These are phyloP conservation scores for Inonotus obliquus DNA, from an alignment of 1,284 basidiomycete genomes.

Conservation along the genomic window DNA sequence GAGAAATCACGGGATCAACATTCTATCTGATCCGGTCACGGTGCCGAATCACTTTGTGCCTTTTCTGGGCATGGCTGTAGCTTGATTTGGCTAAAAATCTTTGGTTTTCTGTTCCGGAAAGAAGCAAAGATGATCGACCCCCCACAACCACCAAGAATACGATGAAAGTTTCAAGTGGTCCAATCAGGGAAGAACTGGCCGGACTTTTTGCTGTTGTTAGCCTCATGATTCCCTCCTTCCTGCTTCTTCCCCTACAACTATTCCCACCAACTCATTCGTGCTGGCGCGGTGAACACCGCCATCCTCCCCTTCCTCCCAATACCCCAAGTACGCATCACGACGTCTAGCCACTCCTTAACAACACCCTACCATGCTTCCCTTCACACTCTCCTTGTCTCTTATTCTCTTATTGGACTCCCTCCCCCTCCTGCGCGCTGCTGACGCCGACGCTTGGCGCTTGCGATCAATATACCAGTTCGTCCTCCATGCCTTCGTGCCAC, in stretches of 20 bases:
- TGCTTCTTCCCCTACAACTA: not conserved
- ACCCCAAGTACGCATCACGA: not conserved
- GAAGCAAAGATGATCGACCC: not conserved
- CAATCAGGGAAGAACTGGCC: not conserved
- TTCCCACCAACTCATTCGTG: conserved; percentile 22
- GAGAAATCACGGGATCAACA: not conserved
- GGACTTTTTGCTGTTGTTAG: not conserved
- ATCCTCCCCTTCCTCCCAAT: not conserved
- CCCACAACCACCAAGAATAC: too few relatives aligned
- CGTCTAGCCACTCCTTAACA: conserved; percentile 9
- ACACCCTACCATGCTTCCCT: conserved; percentile 1
- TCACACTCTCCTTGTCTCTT: conserved; percentile 2
- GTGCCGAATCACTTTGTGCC: too few relatives aligned
- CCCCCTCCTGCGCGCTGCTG: conserved; percentile 26
- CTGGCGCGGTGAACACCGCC: not conserved
- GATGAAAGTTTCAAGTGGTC: not conserved
- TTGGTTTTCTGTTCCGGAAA: too few relatives aligned
- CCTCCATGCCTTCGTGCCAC: not conserved
- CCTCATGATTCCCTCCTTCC: not conserved
- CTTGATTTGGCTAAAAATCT: too few relatives aligned
- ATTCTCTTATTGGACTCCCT: conserved; percentile 3
- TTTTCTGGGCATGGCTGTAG: too few relatives aligned
- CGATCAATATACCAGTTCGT: conserved; percentile 40
- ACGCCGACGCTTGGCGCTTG: conserved; percentile 36
- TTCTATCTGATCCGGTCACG: too few relatives aligned